Percentiles rank a stretch among this genome's conserved stretches.
Conservation (phyloP, 139 green algal species). For the Nannochloris sp. region DNA sequence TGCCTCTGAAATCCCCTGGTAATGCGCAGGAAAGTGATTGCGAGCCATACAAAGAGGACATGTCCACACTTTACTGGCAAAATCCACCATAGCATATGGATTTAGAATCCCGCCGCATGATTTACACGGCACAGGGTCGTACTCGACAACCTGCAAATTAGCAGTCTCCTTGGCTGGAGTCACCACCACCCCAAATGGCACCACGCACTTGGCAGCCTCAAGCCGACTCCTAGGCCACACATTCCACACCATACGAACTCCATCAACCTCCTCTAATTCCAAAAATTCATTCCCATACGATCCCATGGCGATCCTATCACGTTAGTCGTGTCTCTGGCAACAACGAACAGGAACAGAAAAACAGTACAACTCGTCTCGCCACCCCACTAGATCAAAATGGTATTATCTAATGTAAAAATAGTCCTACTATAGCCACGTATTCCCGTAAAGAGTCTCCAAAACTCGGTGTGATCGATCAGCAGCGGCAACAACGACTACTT, state of each 20-base stretch:
- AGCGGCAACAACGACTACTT: too few relatives aligned
- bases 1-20: slow-evolving; percentile 62
- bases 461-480: too few relatives aligned
- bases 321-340: too few relatives aligned
- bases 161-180: slow-evolving; percentile 73
- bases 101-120: slow-evolving; percentile 86
- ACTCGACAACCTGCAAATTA: slow-evolving; percentile 80
- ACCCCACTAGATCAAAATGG: too few relatives aligned
- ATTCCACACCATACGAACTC: slow-evolving; percentile 85
- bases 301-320: not conserved
- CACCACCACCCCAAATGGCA: slow-evolving; percentile 89
- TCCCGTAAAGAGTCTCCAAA: too few relatives aligned
- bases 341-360: too few relatives aligned
- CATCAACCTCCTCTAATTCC: slow-evolving; percentile 70
- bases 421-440: too few relatives aligned
- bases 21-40: slow-evolving; percentile 96
- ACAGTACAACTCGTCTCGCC: too few relatives aligned
- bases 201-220: slow-evolving; percentile 92
- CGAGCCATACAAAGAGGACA: slow-evolving; percentile 91
- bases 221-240: slow-evolving; percentile 88
- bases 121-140: slow-evolving; percentile 93
- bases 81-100: slow-evolving; percentile 87
- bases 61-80: slow-evolving; percentile 83
- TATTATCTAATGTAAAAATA: too few relatives aligned
- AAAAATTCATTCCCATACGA: slow-evolving; percentile 29